Percentiles rank a stretch among this genome's conserved stretches.
These are phyloP conservation scores for Botrytis porri DNA, from an alignment of 2,329 filamentous ascomycete genomes.

Conservation along the genomic window DNA sequence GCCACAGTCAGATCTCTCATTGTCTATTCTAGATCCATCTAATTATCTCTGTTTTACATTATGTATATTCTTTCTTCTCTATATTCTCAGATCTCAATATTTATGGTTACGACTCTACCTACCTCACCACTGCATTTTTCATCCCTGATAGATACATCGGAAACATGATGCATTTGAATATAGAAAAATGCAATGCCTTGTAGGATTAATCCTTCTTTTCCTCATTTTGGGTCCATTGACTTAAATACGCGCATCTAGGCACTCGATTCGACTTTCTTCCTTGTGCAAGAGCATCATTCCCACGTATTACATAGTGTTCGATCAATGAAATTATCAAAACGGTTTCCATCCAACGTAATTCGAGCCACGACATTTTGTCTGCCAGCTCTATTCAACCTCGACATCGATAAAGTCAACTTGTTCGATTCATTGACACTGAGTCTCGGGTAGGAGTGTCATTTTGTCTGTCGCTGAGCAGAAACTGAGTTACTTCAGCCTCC, in stretches of 20 bases:
- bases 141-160: background rate
- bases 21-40: background rate
- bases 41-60: background rate
- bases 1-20: background rate
- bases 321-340: background rate
- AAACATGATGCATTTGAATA: background rate
- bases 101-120: background rate
- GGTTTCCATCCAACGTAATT: background rate
- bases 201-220: background rate
- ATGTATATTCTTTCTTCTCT: background rate
- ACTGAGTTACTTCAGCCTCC: background rate
- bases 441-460: background rate
- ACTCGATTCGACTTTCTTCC: background rate
- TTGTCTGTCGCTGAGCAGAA: background rate
- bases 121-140: background rate
- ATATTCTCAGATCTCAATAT: background rate
- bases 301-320: background rate
- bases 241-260: background rate
- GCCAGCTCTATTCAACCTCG: fast-evolving
- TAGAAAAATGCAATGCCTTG: background rate
- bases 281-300: background rate
- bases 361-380: fast-evolving
- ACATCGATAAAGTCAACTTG: background rate
- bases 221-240: background rate
- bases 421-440: background rate